Evolutionary conservation across 352 stramenopile genomes (phyloP).

Genomic region (Blastocystis sp.): DNA sequence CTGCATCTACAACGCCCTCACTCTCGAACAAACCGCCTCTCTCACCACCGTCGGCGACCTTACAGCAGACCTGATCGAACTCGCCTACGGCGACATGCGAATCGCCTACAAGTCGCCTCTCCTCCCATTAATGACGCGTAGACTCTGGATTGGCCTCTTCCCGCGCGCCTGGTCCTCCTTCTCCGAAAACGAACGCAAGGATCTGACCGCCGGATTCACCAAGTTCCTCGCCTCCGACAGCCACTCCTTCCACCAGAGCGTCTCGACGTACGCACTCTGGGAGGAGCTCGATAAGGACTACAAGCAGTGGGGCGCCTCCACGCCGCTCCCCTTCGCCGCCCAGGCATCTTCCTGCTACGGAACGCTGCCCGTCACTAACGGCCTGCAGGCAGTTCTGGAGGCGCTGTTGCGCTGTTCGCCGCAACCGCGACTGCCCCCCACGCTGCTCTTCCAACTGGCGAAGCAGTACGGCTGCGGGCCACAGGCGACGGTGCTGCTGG

Average conservation of each 20-base stretch:
- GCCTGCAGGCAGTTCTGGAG: constrained; percentile 11
- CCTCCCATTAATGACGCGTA: not conserved
- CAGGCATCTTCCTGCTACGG: constrained; percentile 5
- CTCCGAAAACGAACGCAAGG: not conserved
- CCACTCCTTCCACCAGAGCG: not conserved
- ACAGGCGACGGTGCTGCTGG: constrained; percentile 17
- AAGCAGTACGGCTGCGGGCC: not conserved
- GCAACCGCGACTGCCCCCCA: not conserved
- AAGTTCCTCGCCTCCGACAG: not conserved
- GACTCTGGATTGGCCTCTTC: constrained; percentile 13
- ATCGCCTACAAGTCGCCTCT: not conserved
- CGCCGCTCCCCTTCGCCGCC: not conserved
- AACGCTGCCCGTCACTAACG: not conserved
- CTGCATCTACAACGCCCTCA: not conserved
- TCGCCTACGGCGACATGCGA: constrained; percentile 15
- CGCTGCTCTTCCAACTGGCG: not conserved
- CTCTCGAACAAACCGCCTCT: not conserved
- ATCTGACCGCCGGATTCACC: not conserved
- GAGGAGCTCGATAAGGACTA: constrained; percentile 26
- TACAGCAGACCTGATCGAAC: not conserved
- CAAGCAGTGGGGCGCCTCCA: constrained; percentile 12
- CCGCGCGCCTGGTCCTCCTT: not conserved
- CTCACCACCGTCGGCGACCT: not conserved
- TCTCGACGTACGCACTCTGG: not conserved
- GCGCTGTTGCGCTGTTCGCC: not conserved